Evolutionary conservation across 495 filamentous ascomycete species (phyloP).

Genomic region (Tuber brumale): DNA sequence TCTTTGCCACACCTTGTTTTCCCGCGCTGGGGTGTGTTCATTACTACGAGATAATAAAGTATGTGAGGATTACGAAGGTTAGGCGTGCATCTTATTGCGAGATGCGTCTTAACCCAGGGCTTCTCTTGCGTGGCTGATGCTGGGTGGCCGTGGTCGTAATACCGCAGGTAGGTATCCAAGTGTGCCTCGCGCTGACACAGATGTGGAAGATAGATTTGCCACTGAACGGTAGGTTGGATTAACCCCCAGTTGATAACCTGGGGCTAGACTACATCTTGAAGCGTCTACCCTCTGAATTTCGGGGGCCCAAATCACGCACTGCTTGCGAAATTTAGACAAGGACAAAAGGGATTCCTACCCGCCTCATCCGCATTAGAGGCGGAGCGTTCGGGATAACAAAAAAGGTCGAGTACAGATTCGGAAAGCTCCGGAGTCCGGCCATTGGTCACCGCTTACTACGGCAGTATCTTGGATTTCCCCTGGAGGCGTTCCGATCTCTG

Average conservation of each 20-base stretch:
- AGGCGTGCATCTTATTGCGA: not conserved
- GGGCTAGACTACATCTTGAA: not conserved
- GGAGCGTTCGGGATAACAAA: not conserved
- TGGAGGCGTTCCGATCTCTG: not conserved
- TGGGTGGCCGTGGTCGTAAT: no score
- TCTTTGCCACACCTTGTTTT: not conserved
- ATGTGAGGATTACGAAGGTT: not conserved
- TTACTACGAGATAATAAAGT: not conserved
- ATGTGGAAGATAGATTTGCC: not conserved
- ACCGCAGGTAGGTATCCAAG: not conserved
- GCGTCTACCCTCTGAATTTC: not conserved
- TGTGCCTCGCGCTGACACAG: not conserved
- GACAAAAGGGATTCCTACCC: not conserved
- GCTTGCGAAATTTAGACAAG: no score
- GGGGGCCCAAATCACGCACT: not conserved
- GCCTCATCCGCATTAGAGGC: not conserved
- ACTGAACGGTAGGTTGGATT: not conserved
- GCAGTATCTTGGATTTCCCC: not conserved
- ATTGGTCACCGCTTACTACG: not conserved
- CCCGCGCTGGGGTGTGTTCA: not conserved
- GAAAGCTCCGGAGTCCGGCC: fast-evolving
- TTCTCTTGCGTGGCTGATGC: no score
- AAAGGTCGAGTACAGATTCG: not conserved
- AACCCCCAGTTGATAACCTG: not conserved
- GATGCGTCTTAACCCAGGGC: not conserved